A percentile compares a stretch with the other conserved stretches of the same genome.
Conservation (phyloP, 2,329 filamentous ascomycete genomes). For the Venturia nashicola region DNA sequence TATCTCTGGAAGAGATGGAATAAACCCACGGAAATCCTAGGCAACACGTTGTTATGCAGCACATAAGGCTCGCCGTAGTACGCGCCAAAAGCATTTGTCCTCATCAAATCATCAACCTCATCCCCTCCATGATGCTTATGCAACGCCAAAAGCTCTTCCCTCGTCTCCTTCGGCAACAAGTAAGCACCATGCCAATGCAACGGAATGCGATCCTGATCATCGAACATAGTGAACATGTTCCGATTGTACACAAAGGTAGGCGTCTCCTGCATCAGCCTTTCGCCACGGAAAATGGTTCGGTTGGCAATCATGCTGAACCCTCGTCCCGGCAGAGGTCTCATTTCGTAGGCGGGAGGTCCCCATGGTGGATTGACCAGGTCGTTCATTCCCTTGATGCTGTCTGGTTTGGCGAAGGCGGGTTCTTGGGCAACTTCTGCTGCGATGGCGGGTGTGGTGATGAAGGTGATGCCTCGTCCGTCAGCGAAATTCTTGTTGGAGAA, state of each 20-base stretch:
- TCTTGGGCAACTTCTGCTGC: not conserved
- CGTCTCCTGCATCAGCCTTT: conserved; percentile 9
- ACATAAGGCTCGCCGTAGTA: conserved; percentile 3
- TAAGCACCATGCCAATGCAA: conserved; percentile 8
- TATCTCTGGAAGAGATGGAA: not conserved
- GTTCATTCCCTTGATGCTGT: conserved; percentile 4
- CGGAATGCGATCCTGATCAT: conserved; percentile 1
- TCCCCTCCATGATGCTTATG: conserved; percentile 9
- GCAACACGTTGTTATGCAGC: conserved; percentile 8
- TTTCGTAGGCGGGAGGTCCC: conserved; percentile 7
- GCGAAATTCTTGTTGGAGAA: conserved; percentile 9
- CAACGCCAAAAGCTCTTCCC: conserved; percentile 9
- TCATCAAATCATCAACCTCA: conserved; percentile 7
- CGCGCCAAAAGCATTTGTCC: conserved; percentile 10
- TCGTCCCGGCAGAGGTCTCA: not conserved
- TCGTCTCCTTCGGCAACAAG: conserved; percentile 5
- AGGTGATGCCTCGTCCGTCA: conserved; percentile 7
- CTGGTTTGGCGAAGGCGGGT: conserved; percentile 5
- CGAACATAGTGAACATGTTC: not conserved
- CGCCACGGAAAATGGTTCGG: conserved; percentile 7
- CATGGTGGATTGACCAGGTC: conserved; percentile 1
- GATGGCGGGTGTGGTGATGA: conserved; percentile 5
- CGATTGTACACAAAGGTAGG: conserved; percentile 5
- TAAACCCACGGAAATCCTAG: conserved; percentile 7
- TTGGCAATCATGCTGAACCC: conserved; percentile 10